Evolutionary conservation across 805 yeast genomes (phyloP).

Genomic region (Metschnikowia cerradonensis): DNA sequence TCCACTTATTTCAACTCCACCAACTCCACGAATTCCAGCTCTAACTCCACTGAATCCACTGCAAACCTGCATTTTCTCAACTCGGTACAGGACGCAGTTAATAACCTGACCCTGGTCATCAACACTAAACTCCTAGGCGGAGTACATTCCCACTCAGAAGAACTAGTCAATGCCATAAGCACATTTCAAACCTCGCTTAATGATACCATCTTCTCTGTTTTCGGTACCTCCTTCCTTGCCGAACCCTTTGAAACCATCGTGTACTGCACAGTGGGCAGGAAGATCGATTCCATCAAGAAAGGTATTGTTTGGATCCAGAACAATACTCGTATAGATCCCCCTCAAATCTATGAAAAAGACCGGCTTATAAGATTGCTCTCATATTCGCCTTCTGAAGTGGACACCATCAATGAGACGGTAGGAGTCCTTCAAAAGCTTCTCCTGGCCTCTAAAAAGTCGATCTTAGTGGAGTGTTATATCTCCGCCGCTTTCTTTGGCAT

Average conservation of each 20-base stretch:
- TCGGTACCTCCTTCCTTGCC: conserved; percentile 66
- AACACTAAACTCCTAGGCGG: conserved; percentile 68
- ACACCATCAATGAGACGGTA: conserved; percentile 35
- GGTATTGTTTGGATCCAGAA: conserved; percentile 79
- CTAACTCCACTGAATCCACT: neutral
- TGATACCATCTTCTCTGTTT: conserved; percentile 50
- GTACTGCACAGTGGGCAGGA: conserved; percentile 75
- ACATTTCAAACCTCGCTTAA: conserved; percentile 45
- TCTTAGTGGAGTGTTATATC: conserved; percentile 45
- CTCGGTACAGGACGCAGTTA: conserved; percentile 23
- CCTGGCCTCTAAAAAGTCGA: conserved; percentile 28
- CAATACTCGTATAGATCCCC: conserved; percentile 34
- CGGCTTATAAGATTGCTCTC: conserved; percentile 43
- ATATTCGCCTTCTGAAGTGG: conserved; percentile 41
- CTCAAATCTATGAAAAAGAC: conserved; percentile 13
- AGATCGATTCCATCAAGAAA: conserved; percentile 57
- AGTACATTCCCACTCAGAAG: conserved; percentile 41
- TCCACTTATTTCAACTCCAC: neutral
- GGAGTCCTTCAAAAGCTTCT: conserved; percentile 25
- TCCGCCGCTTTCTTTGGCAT: conserved; percentile 40
- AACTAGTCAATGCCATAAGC: conserved; percentile 4
- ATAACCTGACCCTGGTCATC: conserved; percentile 44
- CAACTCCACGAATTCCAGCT: neutral
- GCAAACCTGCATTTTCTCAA: neutral
- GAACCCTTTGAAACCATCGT: conserved; percentile 63